Evolutionary conservation across 202 grass and related monocot genomes (phyloP).

Genomic region (Alloteropsis angusta): DNA sequence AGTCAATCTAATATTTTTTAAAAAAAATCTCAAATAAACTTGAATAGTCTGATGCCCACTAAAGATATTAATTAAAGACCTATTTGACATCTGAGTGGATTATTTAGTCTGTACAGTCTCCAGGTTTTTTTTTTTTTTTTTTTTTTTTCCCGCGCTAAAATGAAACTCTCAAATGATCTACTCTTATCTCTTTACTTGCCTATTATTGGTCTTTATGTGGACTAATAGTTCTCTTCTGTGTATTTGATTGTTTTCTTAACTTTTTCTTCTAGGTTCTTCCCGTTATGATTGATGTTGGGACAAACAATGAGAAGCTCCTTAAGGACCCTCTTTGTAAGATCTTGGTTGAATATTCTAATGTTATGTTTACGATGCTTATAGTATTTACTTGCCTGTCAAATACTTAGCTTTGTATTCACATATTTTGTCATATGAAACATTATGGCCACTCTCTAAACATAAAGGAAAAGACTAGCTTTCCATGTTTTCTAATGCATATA

Average conservation of each 20-base stretch:
- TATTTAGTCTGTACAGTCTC: not conserved
- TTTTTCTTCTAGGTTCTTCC: slow-evolving; percentile 73
- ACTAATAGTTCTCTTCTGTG: not conserved
- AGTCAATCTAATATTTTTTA: not conserved
- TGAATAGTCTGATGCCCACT: too few relatives aligned
- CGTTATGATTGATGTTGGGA: slow-evolving; percentile 99
- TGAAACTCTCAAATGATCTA: not conserved
- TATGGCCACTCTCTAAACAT: not conserved
- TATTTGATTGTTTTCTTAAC: slow-evolving; percentile 2
- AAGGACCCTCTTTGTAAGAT: slow-evolving; percentile 91
- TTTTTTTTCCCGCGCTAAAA: not conserved
- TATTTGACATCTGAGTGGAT: slow-evolving; percentile 9
- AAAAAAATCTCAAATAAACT: not conserved
- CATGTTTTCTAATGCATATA: not conserved
- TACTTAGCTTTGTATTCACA: not conserved
- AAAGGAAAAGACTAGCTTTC: not conserved
- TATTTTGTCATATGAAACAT: slow-evolving; percentile 1
- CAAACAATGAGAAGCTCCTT: slow-evolving; percentile 90
- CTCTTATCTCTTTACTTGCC: not conserved
- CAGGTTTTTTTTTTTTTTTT: not conserved
- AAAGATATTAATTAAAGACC: not conserved
- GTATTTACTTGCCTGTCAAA: not conserved
- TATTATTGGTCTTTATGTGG: not conserved
- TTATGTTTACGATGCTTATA: not conserved
- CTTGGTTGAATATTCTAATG: slow-evolving; percentile 8